Base-by-base conservation (phyloP, 306 rosid species). In the Arachis stenosperma region DNA sequence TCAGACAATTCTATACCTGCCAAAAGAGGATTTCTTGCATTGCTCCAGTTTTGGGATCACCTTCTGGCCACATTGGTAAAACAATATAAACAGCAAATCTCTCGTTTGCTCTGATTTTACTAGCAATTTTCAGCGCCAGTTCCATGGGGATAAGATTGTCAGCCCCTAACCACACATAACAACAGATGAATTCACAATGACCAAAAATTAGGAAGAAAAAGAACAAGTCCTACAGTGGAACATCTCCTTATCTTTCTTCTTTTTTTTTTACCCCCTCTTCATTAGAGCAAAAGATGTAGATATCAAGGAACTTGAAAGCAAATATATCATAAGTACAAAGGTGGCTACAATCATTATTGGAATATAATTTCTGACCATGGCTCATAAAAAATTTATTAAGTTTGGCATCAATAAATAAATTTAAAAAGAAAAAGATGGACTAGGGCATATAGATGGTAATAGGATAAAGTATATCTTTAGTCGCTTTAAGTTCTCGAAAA, bases 51-150 rank as follows among this genome's bases (percentile, higher is more conserved):
- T 80, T 88, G 11, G 99, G 99, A 86, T 90, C 96, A 76, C 99
- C 99, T 85, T 94, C 96, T 37, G 97, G 99, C 99, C 99, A 94
- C 98, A 94, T 75, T 14, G 99, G 98, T 74, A 91, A 13, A 47
- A 94, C 79, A 74, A 89, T 12, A 74, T 91, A 94, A 69, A 94
- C 97, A 30, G 92, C 88, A 84, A 94, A 91, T 84, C 98, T 89
- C 85, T 94, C 99, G 9, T 83, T 77, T 29, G 96, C 89, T 86
- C 70, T 89, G 66, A 94, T 94, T 82, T 94, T 94, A 87, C 85
- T 86, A 15, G 86, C 87, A 70, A 94, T 88, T 83, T 94, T 94
- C 61, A 91, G 82, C 30, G 98, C 99, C 88, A 94, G 80, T 77
- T 94, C 98, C 96, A 91, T 90, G 50, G 99, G 99, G 63, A 94